These are phyloP conservation scores for Chlorella sp. DNA, from an alignment of 139 green algal genomes.

Conservation along the genomic window DNA sequence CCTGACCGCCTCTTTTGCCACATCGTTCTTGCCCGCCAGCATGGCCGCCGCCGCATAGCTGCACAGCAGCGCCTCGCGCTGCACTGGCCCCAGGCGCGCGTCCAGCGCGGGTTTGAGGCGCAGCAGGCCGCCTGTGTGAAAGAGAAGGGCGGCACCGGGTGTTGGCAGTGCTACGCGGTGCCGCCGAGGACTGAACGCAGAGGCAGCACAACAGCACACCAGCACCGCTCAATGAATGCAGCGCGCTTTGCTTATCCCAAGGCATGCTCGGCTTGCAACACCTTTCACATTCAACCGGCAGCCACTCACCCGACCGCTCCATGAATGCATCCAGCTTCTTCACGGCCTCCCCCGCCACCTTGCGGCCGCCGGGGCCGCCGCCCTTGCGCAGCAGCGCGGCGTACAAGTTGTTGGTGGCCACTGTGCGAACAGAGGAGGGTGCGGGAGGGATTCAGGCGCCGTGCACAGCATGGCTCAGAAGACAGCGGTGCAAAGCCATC, in stretches of 20 bases:
- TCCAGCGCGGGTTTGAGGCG: conserved; percentile 59
- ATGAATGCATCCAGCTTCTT: conserved; percentile 79
- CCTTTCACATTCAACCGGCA: no score
- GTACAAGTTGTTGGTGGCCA: conserved; percentile 79
- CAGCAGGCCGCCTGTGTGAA: conserved; percentile 32
- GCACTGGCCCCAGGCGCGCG: conserved; percentile 65
- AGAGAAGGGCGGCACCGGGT: not conserved
- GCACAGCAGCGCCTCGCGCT: conserved; percentile 76
- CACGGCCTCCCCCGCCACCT: conserved; percentile 62
- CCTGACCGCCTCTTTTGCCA: conserved; percentile 57
- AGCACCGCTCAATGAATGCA: no score
- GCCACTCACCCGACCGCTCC: conserved; percentile 43
- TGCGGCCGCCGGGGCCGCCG: conserved; percentile 21
- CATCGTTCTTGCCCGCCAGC: conserved; percentile 63
- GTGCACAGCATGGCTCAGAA: no score
- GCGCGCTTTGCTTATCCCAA: no score
- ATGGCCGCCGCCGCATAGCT: conserved; percentile 80
- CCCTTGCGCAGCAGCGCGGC: conserved; percentile 40
- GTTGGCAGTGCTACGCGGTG: no score
- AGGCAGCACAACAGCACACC: no score
- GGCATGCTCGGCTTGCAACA: not conserved
- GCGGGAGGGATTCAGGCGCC: not conserved
- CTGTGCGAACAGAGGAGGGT: not conserved
- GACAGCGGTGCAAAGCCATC: no score
- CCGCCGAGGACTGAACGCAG: no score